Percentiles rank a stretch among this genome's conserved stretches.
Conservation (phyloP, 805 yeast genomes). For the Candida pini region DNA sequence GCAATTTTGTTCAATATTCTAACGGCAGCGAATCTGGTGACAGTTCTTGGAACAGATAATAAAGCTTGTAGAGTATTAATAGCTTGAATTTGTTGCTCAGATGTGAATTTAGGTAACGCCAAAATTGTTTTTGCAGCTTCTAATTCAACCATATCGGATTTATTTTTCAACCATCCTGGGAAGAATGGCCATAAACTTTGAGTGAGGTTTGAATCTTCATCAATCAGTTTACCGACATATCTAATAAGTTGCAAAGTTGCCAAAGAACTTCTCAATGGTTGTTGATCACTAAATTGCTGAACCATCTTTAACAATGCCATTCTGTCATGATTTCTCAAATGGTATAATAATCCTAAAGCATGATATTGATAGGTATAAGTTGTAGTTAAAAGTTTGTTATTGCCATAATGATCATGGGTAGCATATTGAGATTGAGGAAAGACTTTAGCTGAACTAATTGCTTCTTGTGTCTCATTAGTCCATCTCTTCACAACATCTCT, state of each 20-base stretch:
- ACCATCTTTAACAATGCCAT: constrained; percentile 91
- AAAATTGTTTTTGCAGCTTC: constrained; percentile 83
- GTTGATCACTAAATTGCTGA: constrained; percentile 60
- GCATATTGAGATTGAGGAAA: constrained; percentile 46
- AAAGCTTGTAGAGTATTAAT: constrained; percentile 69
- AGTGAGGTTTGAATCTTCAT: constrained; percentile 64
- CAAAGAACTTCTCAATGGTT: constrained; percentile 67
- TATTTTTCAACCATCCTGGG: constrained; percentile 66
- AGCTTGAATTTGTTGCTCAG: constrained; percentile 65
- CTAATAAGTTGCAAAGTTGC: constrained; percentile 84
- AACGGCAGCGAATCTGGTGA: constrained; percentile 89
- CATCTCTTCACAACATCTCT: constrained; percentile 91
- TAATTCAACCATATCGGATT: constrained; percentile 82
- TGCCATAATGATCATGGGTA: constrained; percentile 51
- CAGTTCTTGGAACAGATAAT: constrained; percentile 81
- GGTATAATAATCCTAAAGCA: constrained; percentile 86
- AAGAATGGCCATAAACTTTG: constrained; percentile 59
- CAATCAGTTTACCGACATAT: constrained; percentile 64
- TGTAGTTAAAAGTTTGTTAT: constrained; percentile 54
- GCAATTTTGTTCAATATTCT: constrained; percentile 85
- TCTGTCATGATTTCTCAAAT: constrained; percentile 82
- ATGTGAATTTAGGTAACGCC: constrained; percentile 47
- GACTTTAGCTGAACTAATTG: constrained; percentile 60
- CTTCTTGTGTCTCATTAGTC: constrained; percentile 90
- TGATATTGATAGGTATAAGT: constrained; percentile 90